Conservation (phyloP, 2,329 filamentous ascomycete species). For the Aspergillus sclerotialis region DNA sequence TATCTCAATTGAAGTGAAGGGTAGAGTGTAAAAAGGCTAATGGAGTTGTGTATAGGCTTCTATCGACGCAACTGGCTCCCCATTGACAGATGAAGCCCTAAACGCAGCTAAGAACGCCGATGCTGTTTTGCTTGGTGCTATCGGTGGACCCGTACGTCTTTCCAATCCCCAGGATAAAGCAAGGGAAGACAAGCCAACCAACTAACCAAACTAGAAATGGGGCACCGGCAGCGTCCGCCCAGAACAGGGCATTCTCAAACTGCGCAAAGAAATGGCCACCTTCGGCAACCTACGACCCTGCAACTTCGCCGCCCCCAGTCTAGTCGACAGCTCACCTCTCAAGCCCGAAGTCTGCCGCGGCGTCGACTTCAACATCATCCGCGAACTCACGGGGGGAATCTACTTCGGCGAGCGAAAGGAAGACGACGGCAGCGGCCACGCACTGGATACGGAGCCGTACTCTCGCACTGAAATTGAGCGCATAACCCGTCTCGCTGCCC, state of each 20-base stretch:
- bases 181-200: slow-evolving; percentile 4
- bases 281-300: slow-evolving; percentile 95
- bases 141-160: slow-evolving; percentile 70
- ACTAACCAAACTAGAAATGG: slow-evolving; percentile 59
- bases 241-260: slow-evolving; percentile 82
- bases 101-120: slow-evolving; percentile 75
- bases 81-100: slow-evolving; percentile 78
- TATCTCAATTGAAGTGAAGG: too few relatives aligned
- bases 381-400: slow-evolving; percentile 85
- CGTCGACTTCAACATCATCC: slow-evolving; percentile 86
- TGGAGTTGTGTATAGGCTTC: slow-evolving; percentile 56
- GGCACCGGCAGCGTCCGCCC: slow-evolving; percentile 81
- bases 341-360: slow-evolving; percentile 79
- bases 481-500: slow-evolving; percentile 72
- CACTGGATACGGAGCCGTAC: slow-evolving; percentile 83
- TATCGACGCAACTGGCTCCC: slow-evolving; percentile 71
- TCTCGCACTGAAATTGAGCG: slow-evolving; percentile 79
- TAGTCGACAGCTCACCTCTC: slow-evolving; percentile 78
- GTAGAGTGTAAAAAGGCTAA: too few relatives aligned
- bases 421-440: slow-evolving; percentile 63
- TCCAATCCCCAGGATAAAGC: neutral
- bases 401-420: slow-evolving; percentile 92
- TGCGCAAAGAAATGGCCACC: slow-evolving; percentile 88
- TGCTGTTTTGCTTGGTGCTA: slow-evolving; percentile 85
- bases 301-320: slow-evolving; percentile 83